phyloP scores from a whole-genome alignment of 805 yeast genomes.

The Suhomyces canberraensis region DNA sequence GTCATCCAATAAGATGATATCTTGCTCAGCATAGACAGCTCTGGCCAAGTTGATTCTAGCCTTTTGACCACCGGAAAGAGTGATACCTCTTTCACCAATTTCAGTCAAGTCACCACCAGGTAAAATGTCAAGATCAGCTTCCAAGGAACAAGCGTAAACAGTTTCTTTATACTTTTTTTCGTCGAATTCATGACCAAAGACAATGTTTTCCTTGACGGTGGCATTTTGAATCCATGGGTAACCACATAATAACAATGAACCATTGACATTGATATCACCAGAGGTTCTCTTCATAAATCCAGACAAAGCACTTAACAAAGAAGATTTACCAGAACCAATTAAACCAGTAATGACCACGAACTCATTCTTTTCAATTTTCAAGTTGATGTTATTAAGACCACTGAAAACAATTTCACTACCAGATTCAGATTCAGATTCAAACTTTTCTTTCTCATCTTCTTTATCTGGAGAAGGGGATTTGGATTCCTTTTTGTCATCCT shows the following conservation, averaged over 20 bases:
- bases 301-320: constrained; percentile 64
- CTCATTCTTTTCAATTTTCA: constrained; percentile 60
- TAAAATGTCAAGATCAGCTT: constrained; percentile 59
- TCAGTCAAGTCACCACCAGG: constrained; percentile 77
- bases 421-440: constrained; percentile 5
- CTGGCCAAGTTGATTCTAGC: constrained; percentile 78
- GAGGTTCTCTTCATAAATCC: constrained; percentile 61
- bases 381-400: constrained; percentile 49
- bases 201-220: constrained; percentile 69
- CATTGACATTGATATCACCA: constrained; percentile 54
- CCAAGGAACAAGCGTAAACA: constrained; percentile 63
- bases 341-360: constrained; percentile 74
- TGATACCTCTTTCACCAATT: constrained; percentile 83
- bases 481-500: constrained; percentile 7
- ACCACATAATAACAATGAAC: constrained; percentile 54
- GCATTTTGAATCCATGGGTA: constrained; percentile 84
- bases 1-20: constrained; percentile 71
- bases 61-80: constrained; percentile 87
- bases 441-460: constrained; percentile 15
- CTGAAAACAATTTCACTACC: constrained; percentile 21
- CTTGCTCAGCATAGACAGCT: constrained; percentile 68
- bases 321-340: constrained; percentile 81
- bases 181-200: constrained; percentile 60
- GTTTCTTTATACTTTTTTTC: constrained; percentile 50
- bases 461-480: constrained; percentile 2